Evolutionary conservation across 139 green algal genomes (phyloP).

Genomic region (Tetraselmis chui): DNA sequence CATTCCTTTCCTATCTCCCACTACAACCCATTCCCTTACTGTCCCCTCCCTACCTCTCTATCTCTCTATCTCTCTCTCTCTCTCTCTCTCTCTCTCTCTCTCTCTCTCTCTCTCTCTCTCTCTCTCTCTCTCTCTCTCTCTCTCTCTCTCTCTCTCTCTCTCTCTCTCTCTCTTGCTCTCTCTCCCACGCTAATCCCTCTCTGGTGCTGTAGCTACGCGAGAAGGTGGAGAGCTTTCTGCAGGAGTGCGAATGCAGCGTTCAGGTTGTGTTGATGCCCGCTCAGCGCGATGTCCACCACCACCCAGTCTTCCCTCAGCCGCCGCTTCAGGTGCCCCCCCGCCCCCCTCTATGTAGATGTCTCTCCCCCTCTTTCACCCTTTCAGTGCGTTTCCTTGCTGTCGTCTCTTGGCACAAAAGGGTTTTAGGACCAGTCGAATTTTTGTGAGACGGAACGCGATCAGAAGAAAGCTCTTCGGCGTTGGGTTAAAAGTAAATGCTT

Average conservation of each 20-base stretch:
- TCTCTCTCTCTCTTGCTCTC: too few species aligned
- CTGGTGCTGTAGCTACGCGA: conserved; percentile 32
- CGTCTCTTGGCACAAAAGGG: too few species aligned
- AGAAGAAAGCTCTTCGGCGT: too few species aligned
- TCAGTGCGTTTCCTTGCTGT: too few species aligned
- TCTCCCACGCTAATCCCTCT: not conserved
- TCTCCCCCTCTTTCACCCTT: not conserved
- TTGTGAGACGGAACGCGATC: too few species aligned
- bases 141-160: not conserved
- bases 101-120: too few species aligned
- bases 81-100: too few species aligned
- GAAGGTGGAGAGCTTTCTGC: conserved; percentile 24
- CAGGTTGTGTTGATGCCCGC: conserved; percentile 72
- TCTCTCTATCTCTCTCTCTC: too few species aligned
- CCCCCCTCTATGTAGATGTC: not conserved
- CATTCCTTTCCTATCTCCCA: not conserved
- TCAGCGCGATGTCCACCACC: conserved; percentile 57
- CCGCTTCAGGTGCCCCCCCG: conserved; percentile 27
- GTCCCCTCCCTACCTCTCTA: too few species aligned
- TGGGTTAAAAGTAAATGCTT: too few species aligned
- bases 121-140: too few species aligned
- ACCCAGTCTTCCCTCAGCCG: conserved; percentile 68
- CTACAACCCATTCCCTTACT: not conserved
- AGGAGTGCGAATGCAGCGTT: not conserved
- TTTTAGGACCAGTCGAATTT: too few species aligned